Conservation (phyloP, 1,139 yeast genomes). For the Yarrowia galli region DNA sequence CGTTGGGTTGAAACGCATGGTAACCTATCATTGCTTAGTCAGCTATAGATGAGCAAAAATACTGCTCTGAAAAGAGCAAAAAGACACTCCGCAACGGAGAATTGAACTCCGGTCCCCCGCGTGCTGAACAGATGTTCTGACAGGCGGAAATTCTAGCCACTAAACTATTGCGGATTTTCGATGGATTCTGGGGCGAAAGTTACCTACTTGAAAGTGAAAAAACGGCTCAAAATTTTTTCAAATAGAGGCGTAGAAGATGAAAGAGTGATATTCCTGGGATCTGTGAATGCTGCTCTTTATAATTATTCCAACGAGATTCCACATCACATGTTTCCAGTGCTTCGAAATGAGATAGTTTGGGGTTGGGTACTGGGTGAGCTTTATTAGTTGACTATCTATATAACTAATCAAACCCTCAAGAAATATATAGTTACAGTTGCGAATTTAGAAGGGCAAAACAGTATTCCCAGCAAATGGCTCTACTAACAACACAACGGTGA, state of each 20-base stretch:
- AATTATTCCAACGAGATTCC: no score
- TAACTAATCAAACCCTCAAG: no score
- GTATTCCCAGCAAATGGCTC: no score
- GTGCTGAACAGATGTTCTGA: conserved; percentile 30
- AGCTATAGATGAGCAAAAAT: not conserved
- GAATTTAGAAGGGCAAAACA: no score
- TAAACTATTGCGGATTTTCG: conserved; percentile 32
- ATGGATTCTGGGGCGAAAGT: not conserved
- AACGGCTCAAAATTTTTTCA: not conserved
- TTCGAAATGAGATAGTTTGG: no score
- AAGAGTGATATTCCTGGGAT: no score
- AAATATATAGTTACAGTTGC: no score
- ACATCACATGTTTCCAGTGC: no score
- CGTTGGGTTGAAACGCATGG: not conserved
- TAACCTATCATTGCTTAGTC: conserved; percentile 8
- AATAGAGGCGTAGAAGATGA: not conserved
- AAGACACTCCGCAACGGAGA: conserved; percentile 34
- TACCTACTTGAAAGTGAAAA: not conserved
- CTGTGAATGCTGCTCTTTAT: no score
- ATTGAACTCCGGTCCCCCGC: conserved; percentile 38
- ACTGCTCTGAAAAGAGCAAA: not conserved
- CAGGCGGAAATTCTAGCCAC: conserved; percentile 37
- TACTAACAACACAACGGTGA: no score
- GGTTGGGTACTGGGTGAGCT: no score
- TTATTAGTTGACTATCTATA: no score